These are phyloP conservation scores for Nigrospora osmanthi DNA, from an alignment of 2,329 filamentous ascomycete genomes.

Conservation along the genomic window DNA sequence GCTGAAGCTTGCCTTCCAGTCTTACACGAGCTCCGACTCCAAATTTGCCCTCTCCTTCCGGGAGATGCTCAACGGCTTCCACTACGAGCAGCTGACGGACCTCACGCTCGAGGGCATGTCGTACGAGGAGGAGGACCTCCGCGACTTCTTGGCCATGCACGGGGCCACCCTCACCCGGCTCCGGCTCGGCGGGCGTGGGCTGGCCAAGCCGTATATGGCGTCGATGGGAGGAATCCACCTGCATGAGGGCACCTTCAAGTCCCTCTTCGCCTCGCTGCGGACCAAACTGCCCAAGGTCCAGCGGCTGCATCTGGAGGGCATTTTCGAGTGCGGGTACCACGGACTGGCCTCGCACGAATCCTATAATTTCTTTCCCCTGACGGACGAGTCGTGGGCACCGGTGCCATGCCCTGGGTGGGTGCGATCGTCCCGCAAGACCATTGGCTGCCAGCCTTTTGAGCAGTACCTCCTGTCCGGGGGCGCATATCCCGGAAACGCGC, in stretches of 20 bases:
- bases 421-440: conserved; percentile 19
- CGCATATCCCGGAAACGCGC: conserved; percentile 20
- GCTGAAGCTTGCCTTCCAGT: conserved; percentile 33
- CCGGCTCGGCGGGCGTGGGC: conserved; percentile 35
- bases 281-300: conserved; percentile 27
- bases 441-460: conserved; percentile 30
- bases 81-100: conserved; percentile 28
- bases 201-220: conserved; percentile 28
- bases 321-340: conserved; percentile 32
- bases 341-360: conserved; percentile 27
- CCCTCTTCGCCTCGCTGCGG: conserved; percentile 31
- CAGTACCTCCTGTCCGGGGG: conserved; percentile 30
- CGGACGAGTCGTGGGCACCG: conserved; percentile 31
- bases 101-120: conserved; percentile 34
- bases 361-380: conserved; percentile 32
- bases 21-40: conserved; percentile 26
- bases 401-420: conserved; percentile 19
- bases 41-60: conserved; percentile 32
- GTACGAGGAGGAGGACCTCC: conserved; percentile 34
- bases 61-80: conserved; percentile 28
- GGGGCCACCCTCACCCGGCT: conserved; percentile 28
- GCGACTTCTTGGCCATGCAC: conserved; percentile 32
- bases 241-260: conserved; percentile 33
- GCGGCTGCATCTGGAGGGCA: conserved; percentile 36
- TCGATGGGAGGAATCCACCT: conserved; percentile 36